Evolutionary conservation across 306 rosid species (phyloP), one percentile per base, ranked within the genome.

Genomic region (peach (Prunus persica)): DNA sequence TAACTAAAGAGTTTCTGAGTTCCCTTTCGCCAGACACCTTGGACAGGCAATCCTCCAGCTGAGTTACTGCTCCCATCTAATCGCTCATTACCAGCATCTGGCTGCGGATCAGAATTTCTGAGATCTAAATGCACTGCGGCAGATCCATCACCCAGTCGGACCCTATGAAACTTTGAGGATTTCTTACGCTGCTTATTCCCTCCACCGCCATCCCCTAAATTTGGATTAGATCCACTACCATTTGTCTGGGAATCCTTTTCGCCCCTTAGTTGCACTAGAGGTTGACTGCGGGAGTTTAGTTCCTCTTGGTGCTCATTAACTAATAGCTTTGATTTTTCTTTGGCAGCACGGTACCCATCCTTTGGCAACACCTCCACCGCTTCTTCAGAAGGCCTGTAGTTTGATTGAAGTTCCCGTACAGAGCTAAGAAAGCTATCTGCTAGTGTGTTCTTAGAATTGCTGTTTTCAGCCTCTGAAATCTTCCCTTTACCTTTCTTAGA

Each of bases 11-110:
- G 92, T 73, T 71, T 92, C 1, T 88, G 86, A 38, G 83, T 92
- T 28, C 93, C 96, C 20, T 91, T 92, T 75, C 87, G 82, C 99
- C 99, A 95, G 54, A 95, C 99, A 67, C 98, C 97, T 25, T 87
- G 88, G 8, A 84, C 93, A 46, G 98, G 97, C 69, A 83, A 80
- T 67, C 87, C 96, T 75, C 88, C 92, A 12, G 76, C 22, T 14
- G 82, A 63, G 77, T 86, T 73, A 45, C 64, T 63, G 72, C 74
- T 73, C 25, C 73, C 89, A 71, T 86, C 84, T 49, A 34, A 15
- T 16, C 60, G 70, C 47, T 34, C 76, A 14, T 82, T 78, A 68
- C 82, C 87, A 0, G 71, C 34, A 80, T 85, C 89, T 22, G 86
- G 25, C n/a, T 75, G 84, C 2, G 65, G n/a, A 69, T 75, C 74